phyloP scores from a whole-genome alignment of 805 yeast genomes.

The Pichia cabralensis region DNA sequence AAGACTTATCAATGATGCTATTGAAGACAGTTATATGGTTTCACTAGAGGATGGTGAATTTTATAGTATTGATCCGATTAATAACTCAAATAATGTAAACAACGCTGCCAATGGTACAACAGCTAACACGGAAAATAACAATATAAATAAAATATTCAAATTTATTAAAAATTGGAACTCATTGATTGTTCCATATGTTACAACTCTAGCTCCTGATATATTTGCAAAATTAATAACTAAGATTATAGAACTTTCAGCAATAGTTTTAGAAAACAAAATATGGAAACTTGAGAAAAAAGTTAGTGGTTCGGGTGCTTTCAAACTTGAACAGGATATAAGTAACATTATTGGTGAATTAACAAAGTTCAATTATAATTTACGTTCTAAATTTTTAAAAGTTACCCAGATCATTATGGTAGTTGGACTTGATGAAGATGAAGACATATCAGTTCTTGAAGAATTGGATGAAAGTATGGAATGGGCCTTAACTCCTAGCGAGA shows the following conservation, averaged over 20 bases:
- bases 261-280: conserved; percentile 53
- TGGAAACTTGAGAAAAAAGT: conserved; percentile 57
- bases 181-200: conserved; percentile 52
- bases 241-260: conserved; percentile 46
- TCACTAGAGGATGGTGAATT: conserved; percentile 17
- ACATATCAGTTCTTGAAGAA: conserved; percentile 23
- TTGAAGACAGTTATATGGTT: conserved; percentile 32
- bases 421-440: conserved; percentile 66
- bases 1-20: conserved; percentile 26
- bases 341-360: conserved; percentile 66
- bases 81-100: background rate
- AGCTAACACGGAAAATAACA: background rate
- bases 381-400: conserved; percentile 70
- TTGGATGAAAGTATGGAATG: conserved; percentile 32
- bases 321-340: conserved; percentile 73
- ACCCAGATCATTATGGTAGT: conserved; percentile 78
- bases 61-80: background rate
- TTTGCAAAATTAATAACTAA: conserved; percentile 39
- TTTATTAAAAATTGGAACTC: conserved; percentile 60
- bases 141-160: conserved; percentile 14
- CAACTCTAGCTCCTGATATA: conserved; percentile 28
- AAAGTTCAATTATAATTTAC: conserved; percentile 56
- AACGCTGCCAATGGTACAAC: conserved; percentile 1
- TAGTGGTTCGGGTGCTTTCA: conserved; percentile 76
- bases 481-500: conserved; percentile 71